These are phyloP conservation scores for Russula sp. DNA, from an alignment of 768 basidiomycete genomes.

Conservation along the genomic window DNA sequence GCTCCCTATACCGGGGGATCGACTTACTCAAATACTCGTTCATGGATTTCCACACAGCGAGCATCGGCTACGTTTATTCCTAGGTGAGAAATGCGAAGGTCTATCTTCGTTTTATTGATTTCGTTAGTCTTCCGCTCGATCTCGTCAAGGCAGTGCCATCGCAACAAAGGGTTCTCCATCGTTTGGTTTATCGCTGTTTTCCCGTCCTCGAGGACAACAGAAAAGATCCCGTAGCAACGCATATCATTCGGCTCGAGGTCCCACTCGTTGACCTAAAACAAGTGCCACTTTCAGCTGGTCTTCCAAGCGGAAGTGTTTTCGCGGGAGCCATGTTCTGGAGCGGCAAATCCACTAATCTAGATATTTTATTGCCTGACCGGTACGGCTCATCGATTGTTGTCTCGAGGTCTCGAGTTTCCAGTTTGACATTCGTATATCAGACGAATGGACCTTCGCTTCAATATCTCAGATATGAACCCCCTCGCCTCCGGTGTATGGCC, in stretches of 20 bases:
- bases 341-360: constrained; percentile 7
- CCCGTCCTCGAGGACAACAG: neutral
- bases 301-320: neutral
- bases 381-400: neutral
- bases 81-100: constrained; percentile 32
- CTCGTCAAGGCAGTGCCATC: constrained; percentile 14
- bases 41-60: constrained; percentile 37
- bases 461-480: constrained; percentile 30
- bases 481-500: constrained; percentile 34
- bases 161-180: constrained; percentile 16
- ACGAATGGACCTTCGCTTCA: constrained; percentile 46
- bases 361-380: constrained; percentile 19
- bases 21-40: constrained; percentile 36
- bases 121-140: constrained; percentile 15
- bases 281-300: neutral
- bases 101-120: neutral
- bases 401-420: neutral
- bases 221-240: neutral
- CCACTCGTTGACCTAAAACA: constrained; percentile 8
- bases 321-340: neutral
- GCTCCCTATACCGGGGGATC: constrained; percentile 24
- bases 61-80: constrained; percentile 38
- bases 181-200: constrained; percentile 15
- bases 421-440: constrained; percentile 3
- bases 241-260: constrained; percentile 16